Evolutionary conservation across 2,329 filamentous ascomycete species (phyloP), one percentile per base, ranked within the genome.

Genomic region (Fonsecaea pedrosoi): DNA sequence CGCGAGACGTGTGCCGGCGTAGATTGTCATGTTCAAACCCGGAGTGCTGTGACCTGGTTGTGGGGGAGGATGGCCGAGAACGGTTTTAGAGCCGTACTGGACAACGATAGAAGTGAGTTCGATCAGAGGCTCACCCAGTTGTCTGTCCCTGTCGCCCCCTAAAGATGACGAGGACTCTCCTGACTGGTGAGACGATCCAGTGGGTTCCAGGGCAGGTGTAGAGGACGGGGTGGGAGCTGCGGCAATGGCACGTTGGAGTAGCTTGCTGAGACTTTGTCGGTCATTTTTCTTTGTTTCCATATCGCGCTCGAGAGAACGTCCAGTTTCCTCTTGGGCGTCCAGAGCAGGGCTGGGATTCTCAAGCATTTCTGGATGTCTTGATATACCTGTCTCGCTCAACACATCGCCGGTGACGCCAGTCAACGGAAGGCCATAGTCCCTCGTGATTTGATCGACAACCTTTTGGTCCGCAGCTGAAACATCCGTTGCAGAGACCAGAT

Each of bases 71-170:
- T 91, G 89, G 3, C 94, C 94, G 0, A 99, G 84, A 0, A 91
- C 92, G 3, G 88, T 80, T 72, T 92, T 94, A 70, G 86, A 83
- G 34, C 91, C 90, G 76, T 99, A 99, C 64, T 87, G 85, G 7
- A 99, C 92, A 62, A 85, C 85, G 59, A 94, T 94, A 1, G 92
- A 92, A 56, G 90, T 80, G 91, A 99, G 97, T 76, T 97, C 90
- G 2, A 99, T 87, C 0, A 98, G 73, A 0, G 90, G 83, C 68
- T 96, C 89, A 1, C 90, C 89, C 2, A 82, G 76, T 1, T 70
- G 15, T 32, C 63, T 42, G n/a, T 58, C 32, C 10, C 32, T 42
- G 34, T 54, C 32, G 7, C 32, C 30, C 4, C 18, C 12, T 4
- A 18, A 55, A 15, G 53, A 34, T 13, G 15, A 6, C 10, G 34